phyloP scores from a whole-genome alignment of 1,284 basidiomycete genomes.

The Vanrija sp. region DNA sequence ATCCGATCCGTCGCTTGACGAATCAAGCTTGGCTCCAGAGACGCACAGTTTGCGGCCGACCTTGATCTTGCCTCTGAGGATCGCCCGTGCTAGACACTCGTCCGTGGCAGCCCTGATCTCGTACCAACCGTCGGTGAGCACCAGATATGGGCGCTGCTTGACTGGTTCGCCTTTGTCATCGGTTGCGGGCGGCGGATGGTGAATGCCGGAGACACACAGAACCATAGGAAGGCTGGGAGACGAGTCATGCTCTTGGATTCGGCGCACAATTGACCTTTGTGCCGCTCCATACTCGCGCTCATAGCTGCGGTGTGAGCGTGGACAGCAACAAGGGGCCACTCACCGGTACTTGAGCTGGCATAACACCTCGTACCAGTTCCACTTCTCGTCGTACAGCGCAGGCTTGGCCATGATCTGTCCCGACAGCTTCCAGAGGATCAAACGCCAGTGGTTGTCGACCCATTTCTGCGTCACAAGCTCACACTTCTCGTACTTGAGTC shows the following conservation, averaged over 20 bases:
- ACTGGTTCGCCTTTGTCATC: constrained; percentile 51
- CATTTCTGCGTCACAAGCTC: constrained; percentile 53
- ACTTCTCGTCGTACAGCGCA: constrained; percentile 57
- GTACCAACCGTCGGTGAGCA: constrained; percentile 97
- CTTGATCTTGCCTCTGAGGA: constrained; percentile 61
- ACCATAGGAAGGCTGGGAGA: constrained; percentile 65
- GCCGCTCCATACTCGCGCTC: constrained; percentile 80
- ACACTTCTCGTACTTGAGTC: constrained; percentile 31
- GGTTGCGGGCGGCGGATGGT: constrained; percentile 51
- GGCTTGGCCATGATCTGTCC: constrained; percentile 73
- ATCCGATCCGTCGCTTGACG: constrained; percentile 72
- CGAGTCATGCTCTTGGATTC: constrained; percentile 62
- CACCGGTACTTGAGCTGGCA: constrained; percentile 82
- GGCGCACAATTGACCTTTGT: constrained; percentile 68
- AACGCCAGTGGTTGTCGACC: constrained; percentile 86
- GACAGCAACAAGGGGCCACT: constrained; percentile 15
- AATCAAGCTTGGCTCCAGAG: constrained; percentile 71
- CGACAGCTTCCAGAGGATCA: constrained; percentile 93
- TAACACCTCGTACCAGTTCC: constrained; percentile 76
- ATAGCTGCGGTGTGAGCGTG: constrained; percentile 58
- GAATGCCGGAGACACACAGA: constrained; percentile 73
- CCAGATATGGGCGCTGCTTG: constrained; percentile 53
- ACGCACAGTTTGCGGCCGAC: constrained; percentile 80
- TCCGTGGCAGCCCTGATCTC: constrained; percentile 73
- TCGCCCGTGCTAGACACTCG: constrained; percentile 65